Conservation (phyloP, 176 grass and related monocot species). For the Oryza glaberrima region DNA sequence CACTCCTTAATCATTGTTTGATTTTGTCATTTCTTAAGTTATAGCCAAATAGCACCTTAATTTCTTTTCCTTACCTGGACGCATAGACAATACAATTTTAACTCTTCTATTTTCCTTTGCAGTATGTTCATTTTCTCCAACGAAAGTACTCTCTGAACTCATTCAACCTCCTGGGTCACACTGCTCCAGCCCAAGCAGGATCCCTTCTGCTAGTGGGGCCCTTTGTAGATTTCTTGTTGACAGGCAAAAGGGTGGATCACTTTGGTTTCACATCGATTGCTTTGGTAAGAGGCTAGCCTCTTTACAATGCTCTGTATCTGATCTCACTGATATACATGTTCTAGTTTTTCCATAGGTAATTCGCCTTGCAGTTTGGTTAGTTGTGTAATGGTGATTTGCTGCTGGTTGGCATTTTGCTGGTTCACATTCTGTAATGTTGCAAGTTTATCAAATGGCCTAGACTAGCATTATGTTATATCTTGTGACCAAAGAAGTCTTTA, state of each 20-base stretch:
- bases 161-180: conserved; percentile 85
- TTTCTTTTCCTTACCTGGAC: not conserved
- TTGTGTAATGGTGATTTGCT: conserved; percentile 2
- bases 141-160: conserved; percentile 76
- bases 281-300: conserved; percentile 55
- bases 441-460: not conserved
- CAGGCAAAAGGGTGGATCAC: conserved; percentile 74
- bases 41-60: not conserved
- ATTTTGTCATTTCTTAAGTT: not conserved
- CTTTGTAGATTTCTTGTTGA: conserved; percentile 76
- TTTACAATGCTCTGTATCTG: not conserved
- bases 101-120: conserved; percentile 39
- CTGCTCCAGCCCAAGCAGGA: conserved; percentile 75
- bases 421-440: not conserved
- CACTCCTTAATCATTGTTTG: not conserved
- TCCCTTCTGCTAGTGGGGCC: conserved; percentile 79
- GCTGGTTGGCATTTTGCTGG: not conserved
- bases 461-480: not conserved
- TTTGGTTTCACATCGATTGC: conserved; percentile 61
- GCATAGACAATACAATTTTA: not conserved
- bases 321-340: conserved; percentile 16
- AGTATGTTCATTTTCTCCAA: conserved; percentile 89
- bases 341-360: conserved; percentile 14
- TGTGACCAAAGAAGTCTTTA: not conserved
- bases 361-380: conserved; percentile 10